Evolutionary conservation across 2,329 filamentous ascomycete species (phyloP), one percentile per base, ranked within the genome.

Genomic region (Claviceps quebecensis): DNA sequence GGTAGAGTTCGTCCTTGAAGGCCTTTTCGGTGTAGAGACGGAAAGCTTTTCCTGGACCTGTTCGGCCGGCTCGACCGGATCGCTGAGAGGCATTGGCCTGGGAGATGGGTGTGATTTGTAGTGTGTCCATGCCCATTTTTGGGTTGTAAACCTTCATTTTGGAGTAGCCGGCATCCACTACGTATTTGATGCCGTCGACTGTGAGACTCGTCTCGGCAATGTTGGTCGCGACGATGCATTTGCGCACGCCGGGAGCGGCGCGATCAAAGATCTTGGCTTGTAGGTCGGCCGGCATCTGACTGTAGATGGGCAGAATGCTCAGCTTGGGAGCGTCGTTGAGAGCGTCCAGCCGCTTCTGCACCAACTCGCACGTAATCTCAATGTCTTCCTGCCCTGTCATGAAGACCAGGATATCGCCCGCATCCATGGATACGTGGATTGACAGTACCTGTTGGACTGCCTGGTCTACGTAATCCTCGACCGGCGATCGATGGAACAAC

Each of bases 311-410:
- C 29, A 98, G 70, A 51, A 98, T 95, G 63, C 87, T 91, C 53
- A 98, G 79, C 63, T 95, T 91, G 1, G 93, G 90, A 1, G 93
- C 91, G 60, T 98, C 90, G 56, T 96, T 97, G 36, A 98, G 77
- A 34, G 91, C 79, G 56, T 87, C 84, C 16, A 98, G 73, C 44
- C 93, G 78, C 64, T 96, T 91, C 51, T 87, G 87, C 3, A 97
- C 78, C 19, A 97, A 73, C 62, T 98, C 93, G 64, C 93, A 98
- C 0, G 94, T 98, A 43, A 86, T 86, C 66, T 98, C 93, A 55
- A 98, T 98, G 62, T 98, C 93, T 68, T 98, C 94, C 65, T 97
- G 93, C 11, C 93, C 93, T 0, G 94, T 98, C 93, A 98, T 98
- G 68, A 98, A 98, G 8, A 98, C 91, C 8, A 98, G 73, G 52